These are phyloP conservation scores for Panicum hallii DNA, from an alignment of 202 grass and related monocot species.

Conservation along the genomic window DNA sequence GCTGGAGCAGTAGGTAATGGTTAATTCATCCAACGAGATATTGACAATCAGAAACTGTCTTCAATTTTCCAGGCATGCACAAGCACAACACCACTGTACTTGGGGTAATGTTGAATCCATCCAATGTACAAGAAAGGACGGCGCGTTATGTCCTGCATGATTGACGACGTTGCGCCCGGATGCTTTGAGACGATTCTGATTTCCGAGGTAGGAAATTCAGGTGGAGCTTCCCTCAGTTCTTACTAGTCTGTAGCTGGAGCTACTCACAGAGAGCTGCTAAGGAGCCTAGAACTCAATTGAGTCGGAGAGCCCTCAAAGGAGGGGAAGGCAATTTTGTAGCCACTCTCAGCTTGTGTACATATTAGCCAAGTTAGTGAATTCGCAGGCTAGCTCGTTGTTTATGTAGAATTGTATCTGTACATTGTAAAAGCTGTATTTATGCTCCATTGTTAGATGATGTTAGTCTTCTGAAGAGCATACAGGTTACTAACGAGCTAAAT, in stretches of 20 bases:
- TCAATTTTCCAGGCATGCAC: slow-evolving; percentile 2
- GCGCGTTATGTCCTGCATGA: not conserved
- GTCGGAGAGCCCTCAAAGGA: slow-evolving; percentile 36
- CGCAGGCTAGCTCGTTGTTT: slow-evolving; percentile 38
- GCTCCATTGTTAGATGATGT: not conserved
- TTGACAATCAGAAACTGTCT: slow-evolving; percentile 19
- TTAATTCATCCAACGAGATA: not conserved
- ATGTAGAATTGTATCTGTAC: slow-evolving; percentile 42
- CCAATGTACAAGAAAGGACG: slow-evolving; percentile 32
- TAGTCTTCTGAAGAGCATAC: not conserved
- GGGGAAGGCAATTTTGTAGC: slow-evolving; percentile 55
- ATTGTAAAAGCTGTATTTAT: slow-evolving; percentile 52
- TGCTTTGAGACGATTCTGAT: slow-evolving; percentile 38
- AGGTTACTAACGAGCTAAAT: not conserved
- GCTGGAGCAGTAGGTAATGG: slow-evolving; percentile 1
- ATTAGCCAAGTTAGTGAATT: slow-evolving; percentile 39
- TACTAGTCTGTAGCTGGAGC: slow-evolving; percentile 9
- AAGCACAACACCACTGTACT: not conserved
- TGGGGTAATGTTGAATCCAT: not conserved
- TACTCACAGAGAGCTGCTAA: slow-evolving; percentile 30
- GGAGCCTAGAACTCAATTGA: slow-evolving; percentile 15
- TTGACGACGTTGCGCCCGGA: not conserved
- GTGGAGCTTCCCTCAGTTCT: slow-evolving; percentile 1
- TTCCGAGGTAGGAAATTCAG: not conserved
- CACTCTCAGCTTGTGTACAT: slow-evolving; percentile 52